A percentile compares a stretch with the other conserved stretches of the same genome.
phyloP scores from a whole-genome alignment of 257 asterid species.

The Salvia hispanica region DNA sequence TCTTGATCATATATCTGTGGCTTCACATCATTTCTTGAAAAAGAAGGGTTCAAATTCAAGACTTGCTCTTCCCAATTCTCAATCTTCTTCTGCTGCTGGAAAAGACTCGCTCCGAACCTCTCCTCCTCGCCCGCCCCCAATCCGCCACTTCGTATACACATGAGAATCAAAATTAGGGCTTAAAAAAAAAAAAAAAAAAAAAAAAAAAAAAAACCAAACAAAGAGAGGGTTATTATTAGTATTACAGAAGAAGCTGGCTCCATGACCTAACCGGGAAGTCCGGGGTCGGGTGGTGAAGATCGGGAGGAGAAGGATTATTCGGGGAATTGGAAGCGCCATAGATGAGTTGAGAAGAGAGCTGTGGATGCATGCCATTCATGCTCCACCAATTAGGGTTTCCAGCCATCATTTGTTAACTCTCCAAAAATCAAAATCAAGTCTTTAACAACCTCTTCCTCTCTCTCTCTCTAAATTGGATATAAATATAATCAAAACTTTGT shows the following conservation, averaged over 20 bases:
- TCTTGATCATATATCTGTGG: slow-evolving; percentile 6
- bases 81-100: slow-evolving; percentile 61
- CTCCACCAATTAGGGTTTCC: slow-evolving; percentile 99
- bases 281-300: slow-evolving; percentile 38
- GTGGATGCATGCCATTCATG: slow-evolving; percentile 53
- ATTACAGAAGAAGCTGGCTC: slow-evolving; percentile 78
- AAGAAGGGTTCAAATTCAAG: slow-evolving; percentile 46
- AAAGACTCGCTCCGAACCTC: slow-evolving; percentile 30
- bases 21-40: slow-evolving; percentile 58
- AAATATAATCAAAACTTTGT: slow-evolving; percentile 3
- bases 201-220: no score
- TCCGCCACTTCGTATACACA: slow-evolving; percentile 1
- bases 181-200: no score
- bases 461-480: neutral
- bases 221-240: neutral
- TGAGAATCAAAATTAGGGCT: neutral
- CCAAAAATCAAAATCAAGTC: no score
- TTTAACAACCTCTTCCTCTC: neutral
- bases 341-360: slow-evolving; percentile 21
- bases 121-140: slow-evolving; percentile 60
- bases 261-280: slow-evolving; percentile 68
- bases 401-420: slow-evolving; percentile 63
- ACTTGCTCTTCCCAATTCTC: slow-evolving; percentile 79
- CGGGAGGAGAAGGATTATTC: slow-evolving; percentile 17
- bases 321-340: slow-evolving; percentile 37